Percentiles rank a stretch among this genome's conserved stretches.
Evolutionary conservation across 148 eudicot genomes (phyloP).

Genomic region (Diospyros lotus): DNA sequence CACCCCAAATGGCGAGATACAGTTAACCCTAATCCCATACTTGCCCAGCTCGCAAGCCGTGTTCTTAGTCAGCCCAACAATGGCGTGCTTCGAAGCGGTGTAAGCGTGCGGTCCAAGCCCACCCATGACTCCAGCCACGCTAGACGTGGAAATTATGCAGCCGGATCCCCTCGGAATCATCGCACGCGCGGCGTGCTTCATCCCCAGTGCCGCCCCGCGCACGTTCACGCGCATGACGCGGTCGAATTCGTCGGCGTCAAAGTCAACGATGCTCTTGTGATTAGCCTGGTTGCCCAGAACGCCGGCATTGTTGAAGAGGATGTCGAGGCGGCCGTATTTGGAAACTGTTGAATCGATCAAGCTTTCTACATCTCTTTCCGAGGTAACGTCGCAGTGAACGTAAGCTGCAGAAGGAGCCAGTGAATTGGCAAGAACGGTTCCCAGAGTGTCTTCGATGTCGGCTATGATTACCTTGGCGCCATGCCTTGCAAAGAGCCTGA

Average conservation of each 20-base stretch:
- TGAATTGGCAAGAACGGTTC: neutral
- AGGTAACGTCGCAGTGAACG: neutral
- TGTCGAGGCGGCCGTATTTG: neutral
- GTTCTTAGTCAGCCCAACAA: slow-evolving; percentile 6
- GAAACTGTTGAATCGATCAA: neutral
- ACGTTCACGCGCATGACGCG: neutral
- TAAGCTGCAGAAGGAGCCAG: neutral
- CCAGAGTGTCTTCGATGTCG: neutral
- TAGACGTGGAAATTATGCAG: neutral
- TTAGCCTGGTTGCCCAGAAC: neutral
- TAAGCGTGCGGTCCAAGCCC: slow-evolving; percentile 6
- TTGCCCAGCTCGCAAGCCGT: neutral
- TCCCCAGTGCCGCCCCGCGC: neutral
- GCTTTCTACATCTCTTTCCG: neutral
- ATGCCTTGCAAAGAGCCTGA: neutral
- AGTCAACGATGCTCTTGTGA: slow-evolving; percentile 2
- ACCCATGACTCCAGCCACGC: slow-evolving; percentile 7
- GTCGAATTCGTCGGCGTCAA: neutral
- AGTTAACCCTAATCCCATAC: slow-evolving; percentile 5
- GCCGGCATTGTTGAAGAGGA: slow-evolving; percentile 3
- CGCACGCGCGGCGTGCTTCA: slow-evolving; percentile 6
- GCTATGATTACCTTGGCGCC: slow-evolving; percentile 5
- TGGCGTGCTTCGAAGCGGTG: slow-evolving; percentile 6
- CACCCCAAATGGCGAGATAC: slow-evolving; percentile 9
- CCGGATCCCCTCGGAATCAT: neutral